These are phyloP conservation scores for Ajuga reptans DNA, from an alignment of 305 asterid genomes.

Conservation along the genomic window DNA sequence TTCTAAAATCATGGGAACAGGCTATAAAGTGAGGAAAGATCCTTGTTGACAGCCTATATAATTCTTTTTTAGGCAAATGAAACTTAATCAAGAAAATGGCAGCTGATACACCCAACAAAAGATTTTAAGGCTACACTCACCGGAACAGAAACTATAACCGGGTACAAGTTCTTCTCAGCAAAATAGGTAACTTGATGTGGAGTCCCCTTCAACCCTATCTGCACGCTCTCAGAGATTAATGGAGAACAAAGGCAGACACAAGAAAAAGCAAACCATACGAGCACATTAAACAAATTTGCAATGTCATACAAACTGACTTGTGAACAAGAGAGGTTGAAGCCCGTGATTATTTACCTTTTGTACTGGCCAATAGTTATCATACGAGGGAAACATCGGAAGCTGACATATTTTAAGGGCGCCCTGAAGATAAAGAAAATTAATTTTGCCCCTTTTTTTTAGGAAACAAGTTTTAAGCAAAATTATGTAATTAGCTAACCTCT, in stretches of 20 bases:
- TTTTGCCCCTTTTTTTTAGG: background rate
- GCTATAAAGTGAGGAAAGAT: background rate
- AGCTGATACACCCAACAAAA: background rate
- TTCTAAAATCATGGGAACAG: conserved; percentile 6
- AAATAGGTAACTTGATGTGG: conserved; percentile 95
- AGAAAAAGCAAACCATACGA: conserved; percentile 6
- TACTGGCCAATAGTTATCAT: conserved; percentile 91
- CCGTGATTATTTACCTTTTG: conserved; percentile 50
- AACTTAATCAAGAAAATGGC: conserved; percentile 10
- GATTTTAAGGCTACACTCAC: conserved; percentile 41
- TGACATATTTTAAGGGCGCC: conserved; percentile 90
- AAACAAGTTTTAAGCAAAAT: conserved; percentile 6
- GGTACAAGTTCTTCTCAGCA: conserved; percentile 85
- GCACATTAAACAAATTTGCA: conserved; percentile 13
- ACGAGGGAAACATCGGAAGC: conserved; percentile 60
- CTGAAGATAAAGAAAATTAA: conserved; percentile 32
- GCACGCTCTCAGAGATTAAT: conserved; percentile 23
- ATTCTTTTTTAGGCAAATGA: background rate
- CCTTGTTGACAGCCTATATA: conserved; percentile 9
- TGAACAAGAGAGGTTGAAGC: conserved; percentile 2
- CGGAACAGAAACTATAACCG: conserved; percentile 81
- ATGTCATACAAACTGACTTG: conserved; percentile 5
- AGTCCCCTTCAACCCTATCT: conserved; percentile 85
- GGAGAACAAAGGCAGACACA: conserved; percentile 6
- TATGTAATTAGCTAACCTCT: conserved; percentile 47